Evolutionary conservation across 371 early-diverging fungal species (phyloP).

Genomic region (Polyrhizophydium stewartii): DNA sequence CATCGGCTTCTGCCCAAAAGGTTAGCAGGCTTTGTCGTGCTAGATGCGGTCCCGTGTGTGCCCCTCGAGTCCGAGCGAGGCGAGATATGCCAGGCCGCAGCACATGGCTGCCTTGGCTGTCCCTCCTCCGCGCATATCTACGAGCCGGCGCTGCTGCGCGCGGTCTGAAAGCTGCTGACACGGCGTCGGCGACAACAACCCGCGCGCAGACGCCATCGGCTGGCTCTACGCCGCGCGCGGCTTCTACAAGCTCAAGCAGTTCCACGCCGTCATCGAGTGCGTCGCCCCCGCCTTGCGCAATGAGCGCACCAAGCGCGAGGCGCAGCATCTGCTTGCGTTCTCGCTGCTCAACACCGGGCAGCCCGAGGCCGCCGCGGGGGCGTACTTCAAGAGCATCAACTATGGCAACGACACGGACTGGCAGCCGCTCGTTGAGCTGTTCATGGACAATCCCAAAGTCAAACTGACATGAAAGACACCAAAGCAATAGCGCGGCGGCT

Average conservation of each 20-base stretch:
- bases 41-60: too few species aligned
- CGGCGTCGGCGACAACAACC: not conserved
- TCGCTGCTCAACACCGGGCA: slow-evolving; percentile 48
- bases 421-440: slow-evolving; percentile 51
- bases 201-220: slow-evolving; percentile 42
- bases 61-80: not conserved
- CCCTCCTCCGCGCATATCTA: not conserved
- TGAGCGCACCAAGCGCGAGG: slow-evolving; percentile 53
- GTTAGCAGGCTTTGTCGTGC: too few species aligned
- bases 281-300: slow-evolving; percentile 52
- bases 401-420: slow-evolving; percentile 57
- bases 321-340: slow-evolving; percentile 53
- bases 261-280: slow-evolving; percentile 51
- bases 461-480: slow-evolving; percentile 33
- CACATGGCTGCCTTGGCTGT: not conserved
- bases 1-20: slow-evolving; percentile 56
- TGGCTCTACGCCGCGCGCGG: slow-evolving; percentile 60
- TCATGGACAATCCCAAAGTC: slow-evolving; percentile 43
- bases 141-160: not conserved
- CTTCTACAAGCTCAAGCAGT: slow-evolving; percentile 54
- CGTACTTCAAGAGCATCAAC: slow-evolving; percentile 50
- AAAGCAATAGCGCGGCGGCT: too few species aligned
- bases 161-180: not conserved
- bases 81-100: not conserved
- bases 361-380: slow-evolving; percentile 50